Conservation (phyloP, 345 rosid species). For the Gossypium thurberi region DNA sequence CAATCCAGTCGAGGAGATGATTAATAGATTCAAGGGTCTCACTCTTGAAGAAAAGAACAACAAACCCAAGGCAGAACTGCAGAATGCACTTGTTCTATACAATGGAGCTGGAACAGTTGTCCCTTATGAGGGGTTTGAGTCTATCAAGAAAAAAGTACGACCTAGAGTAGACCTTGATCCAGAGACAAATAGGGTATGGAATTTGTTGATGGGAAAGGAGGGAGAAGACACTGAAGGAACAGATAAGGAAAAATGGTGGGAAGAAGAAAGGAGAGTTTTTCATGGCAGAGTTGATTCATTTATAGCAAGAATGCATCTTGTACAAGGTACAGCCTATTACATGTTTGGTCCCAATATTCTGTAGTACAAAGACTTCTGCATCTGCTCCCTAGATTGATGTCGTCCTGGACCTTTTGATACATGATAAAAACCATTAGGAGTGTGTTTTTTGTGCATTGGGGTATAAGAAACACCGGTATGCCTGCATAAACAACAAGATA, state of each 20-base stretch:
- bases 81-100: constrained; percentile 61
- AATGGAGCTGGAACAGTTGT: constrained; percentile 51
- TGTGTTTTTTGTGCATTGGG: not conserved
- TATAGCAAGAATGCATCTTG: constrained; percentile 91
- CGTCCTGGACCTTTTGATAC: not conserved
- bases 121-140: constrained; percentile 39
- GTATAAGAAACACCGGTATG: not conserved
- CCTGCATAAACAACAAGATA: not conserved
- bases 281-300: constrained; percentile 74
- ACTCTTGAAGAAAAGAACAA: constrained; percentile 31
- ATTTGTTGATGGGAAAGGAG: constrained; percentile 75
- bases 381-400: not conserved
- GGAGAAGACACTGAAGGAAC: constrained; percentile 39
- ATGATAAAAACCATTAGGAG: not conserved
- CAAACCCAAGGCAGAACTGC: constrained; percentile 22
- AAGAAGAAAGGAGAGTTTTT: constrained; percentile 74
- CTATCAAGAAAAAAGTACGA: constrained; percentile 51
- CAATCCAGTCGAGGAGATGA: constrained; percentile 39
- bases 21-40: constrained; percentile 37
- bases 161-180: constrained; percentile 88
- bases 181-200: constrained; percentile 83
- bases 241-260: constrained; percentile 67
- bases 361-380: not conserved
- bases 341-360: constrained; percentile 1
- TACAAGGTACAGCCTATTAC: constrained; percentile 58